Conservation (phyloP, 2,329 filamentous ascomycete species). For the Macrophomina pseudophaseolina region DNA sequence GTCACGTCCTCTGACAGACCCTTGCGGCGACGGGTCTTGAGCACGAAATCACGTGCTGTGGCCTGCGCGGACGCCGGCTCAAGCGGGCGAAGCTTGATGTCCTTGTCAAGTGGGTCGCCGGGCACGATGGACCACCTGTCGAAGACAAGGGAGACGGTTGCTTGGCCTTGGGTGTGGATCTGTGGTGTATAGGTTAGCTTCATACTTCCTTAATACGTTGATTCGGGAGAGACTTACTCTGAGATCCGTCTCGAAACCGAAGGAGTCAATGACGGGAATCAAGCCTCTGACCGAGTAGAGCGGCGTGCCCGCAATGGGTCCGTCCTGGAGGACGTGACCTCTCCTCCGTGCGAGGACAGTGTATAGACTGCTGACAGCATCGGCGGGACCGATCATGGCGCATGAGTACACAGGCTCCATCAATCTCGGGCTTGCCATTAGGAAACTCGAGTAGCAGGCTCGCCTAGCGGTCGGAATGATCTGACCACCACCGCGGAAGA, state of each 20-base stretch:
- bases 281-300: constrained; percentile 90
- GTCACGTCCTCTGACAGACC: constrained; percentile 94
- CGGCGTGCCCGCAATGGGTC: constrained; percentile 90
- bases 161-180: constrained; percentile 93
- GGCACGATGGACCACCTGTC: constrained; percentile 96
- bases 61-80: constrained; percentile 88
- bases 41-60: constrained; percentile 91
- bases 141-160: constrained; percentile 89
- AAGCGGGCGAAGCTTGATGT: constrained; percentile 79
- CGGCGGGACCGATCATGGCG: constrained; percentile 89
- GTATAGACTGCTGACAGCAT: constrained; percentile 86
- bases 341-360: constrained; percentile 86
- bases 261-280: constrained; percentile 94
- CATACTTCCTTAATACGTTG: constrained; percentile 1
- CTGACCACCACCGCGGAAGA: constrained; percentile 93
- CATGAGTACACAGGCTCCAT: constrained; percentile 97
- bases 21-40: constrained; percentile 93
- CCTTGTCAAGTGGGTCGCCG: constrained; percentile 89
- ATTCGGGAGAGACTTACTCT: constrained; percentile 49
- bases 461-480: constrained; percentile 94
- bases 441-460: constrained; percentile 92
- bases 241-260: constrained; percentile 97
- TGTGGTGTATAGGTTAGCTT: constrained; percentile 24
- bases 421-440: constrained; percentile 93
- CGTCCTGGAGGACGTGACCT: constrained; percentile 93